Conservation (phyloP, 768 basidiomycete species). For the Suillus luteus region DNA sequence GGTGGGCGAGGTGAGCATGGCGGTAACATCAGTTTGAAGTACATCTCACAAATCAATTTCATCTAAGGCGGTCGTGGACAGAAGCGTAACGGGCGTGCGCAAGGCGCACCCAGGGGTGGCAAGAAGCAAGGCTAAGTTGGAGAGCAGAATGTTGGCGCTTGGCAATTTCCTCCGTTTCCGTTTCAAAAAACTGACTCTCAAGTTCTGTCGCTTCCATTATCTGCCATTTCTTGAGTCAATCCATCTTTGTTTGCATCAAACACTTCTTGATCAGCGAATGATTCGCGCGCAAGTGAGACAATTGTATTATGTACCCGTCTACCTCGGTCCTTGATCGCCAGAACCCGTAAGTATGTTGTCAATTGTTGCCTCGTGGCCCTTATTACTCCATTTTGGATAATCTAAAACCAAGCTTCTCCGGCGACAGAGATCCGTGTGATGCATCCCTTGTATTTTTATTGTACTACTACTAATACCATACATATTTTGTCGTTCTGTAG, state of each 20-base stretch:
- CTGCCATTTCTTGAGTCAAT: conserved; percentile 2
- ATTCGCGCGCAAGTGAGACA: background rate
- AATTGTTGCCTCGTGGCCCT: background rate
- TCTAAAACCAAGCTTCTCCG: background rate
- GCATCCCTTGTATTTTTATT: background rate
- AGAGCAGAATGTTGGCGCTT: background rate
- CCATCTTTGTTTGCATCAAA: background rate
- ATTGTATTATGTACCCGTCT: background rate
- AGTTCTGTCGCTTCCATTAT: background rate
- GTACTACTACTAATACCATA: background rate
- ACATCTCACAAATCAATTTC: conserved; percentile 2
- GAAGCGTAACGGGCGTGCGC: background rate
- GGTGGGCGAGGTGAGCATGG: conserved; percentile 20
- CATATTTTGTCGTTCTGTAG: background rate
- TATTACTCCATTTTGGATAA: background rate
- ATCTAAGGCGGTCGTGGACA: background rate
- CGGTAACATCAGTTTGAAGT: background rate
- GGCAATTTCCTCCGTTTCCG: background rate
- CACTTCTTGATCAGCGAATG: background rate
- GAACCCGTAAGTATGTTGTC: no score
- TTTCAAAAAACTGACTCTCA: background rate
- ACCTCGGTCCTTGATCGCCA: background rate
- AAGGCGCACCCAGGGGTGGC: background rate
- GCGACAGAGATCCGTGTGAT: background rate
- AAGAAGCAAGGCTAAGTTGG: background rate